Evolutionary conservation across 148 eudicot species (phyloP).

Genomic region (Rhododendron vialii): DNA sequence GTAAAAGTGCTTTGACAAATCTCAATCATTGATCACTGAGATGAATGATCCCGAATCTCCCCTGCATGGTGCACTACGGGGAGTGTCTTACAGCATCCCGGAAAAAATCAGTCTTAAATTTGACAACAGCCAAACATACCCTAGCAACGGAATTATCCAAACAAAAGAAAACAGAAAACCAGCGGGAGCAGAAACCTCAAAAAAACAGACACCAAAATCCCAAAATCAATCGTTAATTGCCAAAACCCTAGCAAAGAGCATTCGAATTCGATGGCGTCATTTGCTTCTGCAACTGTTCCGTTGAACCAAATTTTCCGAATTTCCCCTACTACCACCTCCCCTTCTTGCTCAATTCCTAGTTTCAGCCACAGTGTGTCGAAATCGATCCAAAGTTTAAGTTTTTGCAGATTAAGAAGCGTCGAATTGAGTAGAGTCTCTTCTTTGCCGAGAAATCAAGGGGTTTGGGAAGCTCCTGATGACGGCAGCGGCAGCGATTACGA

Average conservation of each 20-base stretch:
- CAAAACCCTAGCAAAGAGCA: background rate
- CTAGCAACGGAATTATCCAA: background rate
- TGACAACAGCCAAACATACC: background rate
- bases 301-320: background rate
- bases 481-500: conserved; percentile 68
- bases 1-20: no score
- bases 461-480: conserved; percentile 88
- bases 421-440: background rate
- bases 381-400: background rate
- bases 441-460: conserved; percentile 15
- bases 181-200: background rate
- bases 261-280: background rate
- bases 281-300: background rate
- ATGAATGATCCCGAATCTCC: no score
- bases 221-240: background rate
- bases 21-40: no score
- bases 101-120: no score
- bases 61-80: no score
- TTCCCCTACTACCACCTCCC: background rate
- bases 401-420: background rate
- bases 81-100: no score
- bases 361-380: background rate
- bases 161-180: background rate
- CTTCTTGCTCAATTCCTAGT: background rate
- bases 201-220: no score